Base-by-base conservation (phyloP, 2,329 filamentous ascomycete genomes). In the Pezizomycotina sp. region DNA sequence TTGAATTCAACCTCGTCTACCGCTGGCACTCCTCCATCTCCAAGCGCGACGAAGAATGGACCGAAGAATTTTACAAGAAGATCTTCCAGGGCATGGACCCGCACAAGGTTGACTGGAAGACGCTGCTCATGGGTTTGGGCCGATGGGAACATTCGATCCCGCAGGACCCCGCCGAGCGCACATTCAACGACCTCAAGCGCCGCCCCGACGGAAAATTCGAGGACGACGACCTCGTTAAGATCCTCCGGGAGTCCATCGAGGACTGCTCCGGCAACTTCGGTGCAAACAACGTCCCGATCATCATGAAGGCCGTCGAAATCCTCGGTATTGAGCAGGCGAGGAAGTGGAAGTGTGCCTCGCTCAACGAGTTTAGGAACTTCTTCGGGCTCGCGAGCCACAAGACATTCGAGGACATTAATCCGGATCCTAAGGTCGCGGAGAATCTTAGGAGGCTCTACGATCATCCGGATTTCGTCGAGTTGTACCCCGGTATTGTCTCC, bases 1-100 rank as follows among this genome's bases (percentile, higher is more conserved):
- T 77, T 3, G 82, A 92, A 59, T 92, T 92, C 63, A 91, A 89
- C 53, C 64, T 92, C 6, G 77, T 78, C 48, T 91, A 92, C 56
- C 68, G 81, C 46, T 91, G 81, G 80, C 81, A 91, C 60, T 81
- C 79, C 3, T 74, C 76, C 48, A 78, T 89, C 48, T 68, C 66
- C 23, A 68, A 71, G 39, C 72, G 69, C 45, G 82, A 92, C 50
- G 81, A 89, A 52, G 65, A 73, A 47, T 91, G 81, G 80, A 9
- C 12, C n/a, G 66, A 82, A 48, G 62, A 74, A 8, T 65, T 79
- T 43, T 82, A 78, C 52, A 55, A 60, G 1, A 58, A 68, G 26
- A 55, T 80, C 1, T 72, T 82, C 46, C 65, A 39, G 8, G 46
- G 36, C 3, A 32, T 36, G 7, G 39, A 38, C 38, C 14, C 32